Evolutionary conservation across 2,329 filamentous ascomycete genomes (phyloP).

Genomic region (Trichophyton rubrum): DNA sequence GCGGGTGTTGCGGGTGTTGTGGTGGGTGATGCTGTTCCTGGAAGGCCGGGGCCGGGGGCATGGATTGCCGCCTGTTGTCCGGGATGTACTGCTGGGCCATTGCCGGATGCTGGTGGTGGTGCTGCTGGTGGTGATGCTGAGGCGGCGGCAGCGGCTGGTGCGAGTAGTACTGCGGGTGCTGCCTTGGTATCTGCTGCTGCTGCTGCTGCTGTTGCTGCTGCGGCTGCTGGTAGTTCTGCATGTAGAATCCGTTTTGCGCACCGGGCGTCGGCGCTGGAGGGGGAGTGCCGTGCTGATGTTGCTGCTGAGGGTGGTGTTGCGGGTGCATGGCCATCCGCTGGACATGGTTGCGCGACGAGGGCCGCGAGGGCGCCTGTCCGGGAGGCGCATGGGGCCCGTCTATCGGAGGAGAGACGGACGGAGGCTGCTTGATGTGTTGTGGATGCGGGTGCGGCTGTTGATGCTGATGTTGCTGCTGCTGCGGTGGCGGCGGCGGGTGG

Average conservation of each 20-base stretch:
- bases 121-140: slow-evolving; percentile 23
- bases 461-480: slow-evolving; percentile 22
- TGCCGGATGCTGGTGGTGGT: slow-evolving; percentile 20
- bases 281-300: slow-evolving; percentile 38
- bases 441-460: slow-evolving; percentile 32
- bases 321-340: slow-evolving; percentile 62
- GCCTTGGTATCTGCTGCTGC: neutral
- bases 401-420: slow-evolving; percentile 80
- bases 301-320: slow-evolving; percentile 36
- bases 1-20: slow-evolving; percentile 24
- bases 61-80: slow-evolving; percentile 61
- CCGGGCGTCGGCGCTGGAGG: slow-evolving; percentile 5
- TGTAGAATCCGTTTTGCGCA: neutral
- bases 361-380: slow-evolving; percentile 62
- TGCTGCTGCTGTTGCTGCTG: neutral
- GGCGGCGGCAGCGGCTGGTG: slow-evolving; percentile 14
- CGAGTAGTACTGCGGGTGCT: slow-evolving; percentile 2
- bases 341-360: slow-evolving; percentile 67
- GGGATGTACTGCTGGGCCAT: slow-evolving; percentile 58
- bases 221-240: slow-evolving; percentile 17
- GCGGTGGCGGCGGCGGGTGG: slow-evolving; percentile 33
- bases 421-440: slow-evolving; percentile 56
- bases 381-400: slow-evolving; percentile 52
- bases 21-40: slow-evolving; percentile 40
- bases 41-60: slow-evolving; percentile 60